Evolutionary conservation across 139 green algal species (phyloP).

Genomic region (Mesotaenium endlicherianum): DNA sequence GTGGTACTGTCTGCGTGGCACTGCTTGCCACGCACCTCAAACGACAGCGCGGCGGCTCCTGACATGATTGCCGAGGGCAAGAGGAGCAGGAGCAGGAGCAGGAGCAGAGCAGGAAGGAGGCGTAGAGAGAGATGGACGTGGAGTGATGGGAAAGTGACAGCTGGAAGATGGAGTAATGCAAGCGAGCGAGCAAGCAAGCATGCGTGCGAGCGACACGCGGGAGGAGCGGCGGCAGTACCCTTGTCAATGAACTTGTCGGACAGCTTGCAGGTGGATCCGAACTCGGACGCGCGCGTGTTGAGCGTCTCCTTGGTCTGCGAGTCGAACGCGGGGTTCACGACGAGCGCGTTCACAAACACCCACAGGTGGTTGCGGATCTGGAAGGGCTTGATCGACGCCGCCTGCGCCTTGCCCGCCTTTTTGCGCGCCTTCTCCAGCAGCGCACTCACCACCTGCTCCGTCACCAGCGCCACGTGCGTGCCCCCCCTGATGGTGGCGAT

Average conservation of each 20-base stretch:
- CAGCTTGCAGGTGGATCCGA: slow-evolving; percentile 94
- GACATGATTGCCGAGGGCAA: too few species aligned
- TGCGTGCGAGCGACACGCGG: too few species aligned
- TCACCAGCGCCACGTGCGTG: slow-evolving; percentile 92
- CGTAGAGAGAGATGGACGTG: too few species aligned
- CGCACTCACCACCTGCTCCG: slow-evolving; percentile 75
- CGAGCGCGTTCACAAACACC: slow-evolving; percentile 96
- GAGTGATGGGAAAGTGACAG: too few species aligned
- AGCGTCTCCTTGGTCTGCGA: slow-evolving; percentile 98
- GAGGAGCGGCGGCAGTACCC: too few species aligned
- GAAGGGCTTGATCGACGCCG: slow-evolving; percentile 77
- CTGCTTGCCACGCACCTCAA: too few species aligned
- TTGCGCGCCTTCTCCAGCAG: slow-evolving; percentile 65
- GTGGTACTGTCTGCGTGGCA: too few species aligned
- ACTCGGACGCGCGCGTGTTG: slow-evolving; percentile 77
- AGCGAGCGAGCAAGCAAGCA: too few species aligned
- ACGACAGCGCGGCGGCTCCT: too few species aligned
- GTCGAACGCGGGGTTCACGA: slow-evolving; percentile 98
- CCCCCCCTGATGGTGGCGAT: slow-evolving; percentile 96
- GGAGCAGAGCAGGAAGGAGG: too few species aligned
- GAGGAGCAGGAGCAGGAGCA: too few species aligned
- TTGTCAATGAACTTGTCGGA: slow-evolving; percentile 87
- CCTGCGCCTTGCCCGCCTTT: slow-evolving; percentile 84
- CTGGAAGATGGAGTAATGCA: too few species aligned
- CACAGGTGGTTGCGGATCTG: slow-evolving; percentile 98